Evolutionary conservation across 768 basidiomycete species (phyloP), one percentile per base, ranked within the genome.

Genomic region (Mrakia blollopis): DNA sequence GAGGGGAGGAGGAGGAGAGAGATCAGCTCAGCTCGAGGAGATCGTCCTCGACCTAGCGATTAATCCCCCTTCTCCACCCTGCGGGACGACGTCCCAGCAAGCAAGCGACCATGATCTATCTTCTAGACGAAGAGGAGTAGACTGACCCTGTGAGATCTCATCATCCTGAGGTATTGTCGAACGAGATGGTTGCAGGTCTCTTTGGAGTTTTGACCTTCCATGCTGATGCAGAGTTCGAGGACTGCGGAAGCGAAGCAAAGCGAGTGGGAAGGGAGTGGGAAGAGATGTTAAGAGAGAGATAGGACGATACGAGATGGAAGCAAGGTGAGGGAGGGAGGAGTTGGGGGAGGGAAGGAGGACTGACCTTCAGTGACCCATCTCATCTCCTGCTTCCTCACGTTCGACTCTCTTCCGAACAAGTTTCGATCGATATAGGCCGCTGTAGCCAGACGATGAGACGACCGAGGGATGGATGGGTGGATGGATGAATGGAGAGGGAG

Each of bases 171-270:
- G 39, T 74, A 74, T 39, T 74, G 35, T 60, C 73, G 39, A 6
- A 65, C 73, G 63, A 74, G 61, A 25, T 62, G 73, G 37, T 50
- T 65, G 63, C 73, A 74, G 35, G 52, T 74, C 61, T 74, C 73
- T 52, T 74, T 74, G 14, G 62, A 25, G 61, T 74, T 74, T 9
- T 25, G 47, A 6, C 73, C 73, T 44, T 74, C 73, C 18, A 61
- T 47, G 28, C 18, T 18, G 30, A 60, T 37, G 47, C 73, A 74
- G 18, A 50, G 14, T 21, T 35, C 44, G 23, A 74, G 61, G 18
- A 50, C 47, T 50, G 44, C 14, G 2, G 9, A 14, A 47, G 14
- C 2, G 2, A 14, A 47, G 44, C 44, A 14, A 14, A 47, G 44
- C 2, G 39, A 11, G 39, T 47, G 14, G 44, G 14, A 14, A 7